phyloP scores from a whole-genome alignment of 306 rosid species.

The Cucumis melo region DNA sequence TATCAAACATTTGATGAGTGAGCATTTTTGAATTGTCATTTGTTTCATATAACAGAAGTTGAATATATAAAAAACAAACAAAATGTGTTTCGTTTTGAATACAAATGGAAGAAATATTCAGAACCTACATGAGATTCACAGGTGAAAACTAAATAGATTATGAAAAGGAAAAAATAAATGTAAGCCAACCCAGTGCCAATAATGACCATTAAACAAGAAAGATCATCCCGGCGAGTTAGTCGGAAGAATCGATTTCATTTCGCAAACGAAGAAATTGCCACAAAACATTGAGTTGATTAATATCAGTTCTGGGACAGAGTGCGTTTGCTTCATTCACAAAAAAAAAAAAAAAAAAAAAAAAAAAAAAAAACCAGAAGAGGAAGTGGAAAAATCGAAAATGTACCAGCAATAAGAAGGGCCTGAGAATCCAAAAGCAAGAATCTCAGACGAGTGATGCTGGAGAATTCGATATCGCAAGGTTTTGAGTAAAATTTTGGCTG shows the following conservation, averaged over 20 bases:
- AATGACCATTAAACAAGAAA: background rate
- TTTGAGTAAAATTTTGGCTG: slow-evolving; percentile 18
- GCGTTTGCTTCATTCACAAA: slow-evolving; percentile 39
- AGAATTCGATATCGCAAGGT: slow-evolving; percentile 44
- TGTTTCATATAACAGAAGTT: too few species aligned
- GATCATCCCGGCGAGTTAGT: slow-evolving; percentile 20
- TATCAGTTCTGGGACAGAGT: slow-evolving; percentile 62
- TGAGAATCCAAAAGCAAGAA: slow-evolving; percentile 37
- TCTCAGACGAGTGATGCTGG: slow-evolving; percentile 69
- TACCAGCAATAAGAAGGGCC: slow-evolving; percentile 56
- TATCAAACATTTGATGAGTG: too few species aligned
- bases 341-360: background rate
- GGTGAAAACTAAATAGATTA: background rate
- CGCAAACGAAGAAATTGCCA: slow-evolving; percentile 93
- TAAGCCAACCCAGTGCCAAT: slow-evolving; percentile 38
- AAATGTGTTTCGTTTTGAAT: too few species aligned
- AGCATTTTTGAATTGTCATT: too few species aligned
- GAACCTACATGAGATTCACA: fast-evolving
- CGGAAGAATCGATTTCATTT: slow-evolving; percentile 21
- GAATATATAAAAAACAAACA: too few species aligned
- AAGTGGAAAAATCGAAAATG: background rate
- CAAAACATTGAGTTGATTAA: slow-evolving; percentile 32
- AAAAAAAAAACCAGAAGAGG: background rate
- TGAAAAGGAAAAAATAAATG: background rate
- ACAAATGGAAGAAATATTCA: background rate